Evolutionary conservation across 2,329 filamentous ascomycete genomes (phyloP).

Genomic region (Xylariaceae sp.): DNA sequence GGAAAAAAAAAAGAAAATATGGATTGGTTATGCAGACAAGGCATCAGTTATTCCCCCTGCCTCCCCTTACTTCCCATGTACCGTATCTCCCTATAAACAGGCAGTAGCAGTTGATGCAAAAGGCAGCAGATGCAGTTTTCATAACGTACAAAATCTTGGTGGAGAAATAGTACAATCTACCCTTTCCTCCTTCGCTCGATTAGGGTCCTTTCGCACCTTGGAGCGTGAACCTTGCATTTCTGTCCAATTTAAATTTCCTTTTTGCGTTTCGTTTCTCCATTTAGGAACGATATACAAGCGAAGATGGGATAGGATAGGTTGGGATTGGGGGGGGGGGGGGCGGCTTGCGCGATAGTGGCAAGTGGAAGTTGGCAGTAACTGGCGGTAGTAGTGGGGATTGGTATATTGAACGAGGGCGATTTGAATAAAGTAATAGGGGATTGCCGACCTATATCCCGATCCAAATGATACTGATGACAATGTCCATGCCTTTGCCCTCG

Average conservation of each 20-base stretch:
- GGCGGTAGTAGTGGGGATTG: no score
- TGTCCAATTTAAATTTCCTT: no score
- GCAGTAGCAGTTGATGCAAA: no score
- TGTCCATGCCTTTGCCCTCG: constrained; percentile 71
- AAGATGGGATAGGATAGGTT: no score
- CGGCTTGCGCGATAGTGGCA: no score
- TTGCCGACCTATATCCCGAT: constrained; percentile 63
- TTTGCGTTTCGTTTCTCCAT: constrained; percentile 3
- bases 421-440: not conserved
- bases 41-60: constrained; percentile 13
- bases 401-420: not conserved
- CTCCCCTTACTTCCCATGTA: not conserved
- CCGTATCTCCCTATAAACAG: constrained; percentile 7
- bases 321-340: not conserved
- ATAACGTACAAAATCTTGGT: no score
- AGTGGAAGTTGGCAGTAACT: no score
- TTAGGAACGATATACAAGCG: constrained; percentile 18
- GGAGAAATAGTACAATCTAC: no score
- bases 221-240: constrained; percentile 21
- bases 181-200: not conserved
- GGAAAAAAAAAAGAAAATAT: not conserved
- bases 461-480: constrained; percentile 80
- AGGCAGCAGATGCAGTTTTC: no score
- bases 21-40: constrained; percentile 8
- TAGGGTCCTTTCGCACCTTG: not conserved